Percentiles rank a stretch among this genome's conserved stretches.
Evolutionary conservation across 306 rosid species (phyloP).

Genomic region (Cajanus cajan): DNA sequence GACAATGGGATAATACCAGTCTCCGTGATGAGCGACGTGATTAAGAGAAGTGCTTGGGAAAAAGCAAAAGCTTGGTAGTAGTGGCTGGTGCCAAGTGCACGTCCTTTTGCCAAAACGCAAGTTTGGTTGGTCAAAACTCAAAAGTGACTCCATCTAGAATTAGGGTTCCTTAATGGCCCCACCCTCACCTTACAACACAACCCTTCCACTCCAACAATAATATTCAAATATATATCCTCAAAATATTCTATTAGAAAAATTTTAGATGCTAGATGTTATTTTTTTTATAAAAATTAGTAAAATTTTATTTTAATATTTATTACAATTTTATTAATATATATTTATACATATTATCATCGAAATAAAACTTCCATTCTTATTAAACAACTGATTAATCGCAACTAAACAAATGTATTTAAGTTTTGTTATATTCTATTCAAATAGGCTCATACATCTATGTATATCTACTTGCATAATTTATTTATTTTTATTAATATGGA

Average conservation of each 20-base stretch:
- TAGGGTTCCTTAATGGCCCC: constrained; percentile 2
- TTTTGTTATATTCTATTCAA: constrained; percentile 6
- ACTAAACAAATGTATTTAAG: too few relatives aligned
- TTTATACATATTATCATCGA: too few relatives aligned
- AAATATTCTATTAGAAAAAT: too few relatives aligned
- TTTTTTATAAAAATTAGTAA: too few relatives aligned
- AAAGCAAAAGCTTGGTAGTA: constrained; percentile 31
- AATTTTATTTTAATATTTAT: too few relatives aligned
- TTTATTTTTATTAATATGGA: background rate
- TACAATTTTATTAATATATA: too few relatives aligned
- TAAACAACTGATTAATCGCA: too few relatives aligned
- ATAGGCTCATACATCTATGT: constrained; percentile 1
- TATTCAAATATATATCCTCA: background rate
- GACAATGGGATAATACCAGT: constrained; percentile 10
- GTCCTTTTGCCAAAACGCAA: constrained; percentile 27
- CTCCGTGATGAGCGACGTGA: constrained; percentile 52
- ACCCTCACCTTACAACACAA: background rate
- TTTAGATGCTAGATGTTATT: too few relatives aligned
- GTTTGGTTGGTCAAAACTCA: constrained; percentile 29
- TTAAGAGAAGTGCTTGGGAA: constrained; percentile 30
- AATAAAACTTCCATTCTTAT: too few relatives aligned
- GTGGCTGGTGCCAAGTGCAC: constrained; percentile 33
- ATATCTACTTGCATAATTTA: background rate
- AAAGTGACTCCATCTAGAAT: background rate
- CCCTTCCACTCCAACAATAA: background rate